Conservation (phyloP, 2,329 filamentous ascomycete genomes). For the Epichloe hybrida region DNA sequence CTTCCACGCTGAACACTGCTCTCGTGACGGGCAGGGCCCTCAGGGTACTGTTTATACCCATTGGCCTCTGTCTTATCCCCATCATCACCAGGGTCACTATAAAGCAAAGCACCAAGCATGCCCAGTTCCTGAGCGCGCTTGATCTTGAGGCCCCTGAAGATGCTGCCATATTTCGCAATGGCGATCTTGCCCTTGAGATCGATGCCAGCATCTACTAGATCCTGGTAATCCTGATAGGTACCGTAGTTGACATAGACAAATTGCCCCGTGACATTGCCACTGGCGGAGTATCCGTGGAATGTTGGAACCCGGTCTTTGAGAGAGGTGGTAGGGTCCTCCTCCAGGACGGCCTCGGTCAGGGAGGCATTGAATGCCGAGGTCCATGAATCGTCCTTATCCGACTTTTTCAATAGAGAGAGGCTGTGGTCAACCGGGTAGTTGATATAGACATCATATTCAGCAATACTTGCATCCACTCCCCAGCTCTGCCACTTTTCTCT, state of each 20-base stretch:
- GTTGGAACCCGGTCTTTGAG: conserved; percentile 64
- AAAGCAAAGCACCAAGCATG: conserved; percentile 75
- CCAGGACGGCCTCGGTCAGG: conserved; percentile 70
- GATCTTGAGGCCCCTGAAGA: conserved; percentile 84
- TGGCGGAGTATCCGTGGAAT: conserved; percentile 91
- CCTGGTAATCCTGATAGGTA: conserved; percentile 73
- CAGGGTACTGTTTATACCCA: conserved; percentile 65
- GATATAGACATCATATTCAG: conserved; percentile 62
- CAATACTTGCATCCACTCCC: conserved; percentile 50
- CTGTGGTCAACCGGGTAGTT: conserved; percentile 65
- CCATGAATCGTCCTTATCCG: conserved; percentile 28
- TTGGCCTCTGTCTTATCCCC: conserved; percentile 69
- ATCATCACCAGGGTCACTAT: conserved; percentile 82
- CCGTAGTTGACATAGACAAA: conserved; percentile 90
- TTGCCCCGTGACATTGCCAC: conserved; percentile 75
- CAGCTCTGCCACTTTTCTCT: conserved; percentile 59
- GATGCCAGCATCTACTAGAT: conserved; percentile 61
- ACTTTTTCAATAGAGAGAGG: conserved; percentile 46
- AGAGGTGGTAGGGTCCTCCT: conserved; percentile 68
- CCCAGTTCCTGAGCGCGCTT: conserved; percentile 86
- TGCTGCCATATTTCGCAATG: conserved; percentile 68
- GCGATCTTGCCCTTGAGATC: conserved; percentile 75
- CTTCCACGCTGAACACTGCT: conserved; percentile 86
- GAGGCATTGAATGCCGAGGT: conserved; percentile 64
- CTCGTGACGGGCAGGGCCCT: conserved; percentile 76